Evolutionary conservation across 768 basidiomycete species (phyloP).

Genomic region (Suillus tomentosus): DNA sequence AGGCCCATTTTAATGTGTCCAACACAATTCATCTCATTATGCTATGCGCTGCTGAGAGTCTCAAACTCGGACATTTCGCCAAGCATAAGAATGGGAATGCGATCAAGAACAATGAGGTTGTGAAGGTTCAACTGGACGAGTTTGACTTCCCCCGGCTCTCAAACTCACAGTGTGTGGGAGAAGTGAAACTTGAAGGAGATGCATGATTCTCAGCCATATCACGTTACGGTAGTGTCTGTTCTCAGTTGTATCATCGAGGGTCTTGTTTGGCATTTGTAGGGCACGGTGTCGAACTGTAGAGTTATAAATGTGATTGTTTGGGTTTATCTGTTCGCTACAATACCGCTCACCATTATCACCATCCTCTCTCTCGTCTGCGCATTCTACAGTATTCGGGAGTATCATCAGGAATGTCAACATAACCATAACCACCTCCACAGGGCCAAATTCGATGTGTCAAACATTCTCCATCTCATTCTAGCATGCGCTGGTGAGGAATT

Average conservation of each 20-base stretch:
- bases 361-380: not conserved
- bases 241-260: too few species aligned
- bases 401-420: not conserved
- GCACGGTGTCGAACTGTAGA: not conserved
- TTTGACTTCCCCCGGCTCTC: not conserved
- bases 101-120: not conserved
- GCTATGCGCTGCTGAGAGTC: not conserved
- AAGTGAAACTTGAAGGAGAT: too few species aligned
- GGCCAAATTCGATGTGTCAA: not conserved
- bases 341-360: slow-evolving; percentile 2
- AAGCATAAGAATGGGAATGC: not conserved
- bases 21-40: not conserved
- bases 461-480: not conserved
- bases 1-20: not conserved
- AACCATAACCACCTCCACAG: not conserved
- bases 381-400: not conserved
- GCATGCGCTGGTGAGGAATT: not conserved
- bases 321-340: slow-evolving; percentile 11
- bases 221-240: too few species aligned
- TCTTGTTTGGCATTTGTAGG: not conserved
- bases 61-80: not conserved
- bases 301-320: not conserved
- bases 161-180: not conserved
- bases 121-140: not conserved
- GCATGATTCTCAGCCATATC: too few species aligned